Percentiles rank a stretch among this genome's conserved stretches.
Conservation (phyloP, 2,329 filamentous ascomycete genomes). For the Xylariomycetidae sp. region DNA sequence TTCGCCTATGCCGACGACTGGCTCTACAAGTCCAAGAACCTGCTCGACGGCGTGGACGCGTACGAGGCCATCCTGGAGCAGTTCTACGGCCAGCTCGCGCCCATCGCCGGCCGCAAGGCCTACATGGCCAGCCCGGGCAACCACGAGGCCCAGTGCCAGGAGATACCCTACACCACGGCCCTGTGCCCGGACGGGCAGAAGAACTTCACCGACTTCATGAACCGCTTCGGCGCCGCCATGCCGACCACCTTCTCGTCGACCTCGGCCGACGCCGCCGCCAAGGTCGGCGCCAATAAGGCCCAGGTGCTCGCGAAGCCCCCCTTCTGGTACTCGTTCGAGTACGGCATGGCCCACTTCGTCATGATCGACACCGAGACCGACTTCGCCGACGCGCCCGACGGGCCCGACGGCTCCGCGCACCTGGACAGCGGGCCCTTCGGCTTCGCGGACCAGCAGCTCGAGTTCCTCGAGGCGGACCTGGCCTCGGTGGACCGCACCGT, state of each 20-base stretch:
- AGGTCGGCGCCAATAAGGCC: constrained; percentile 40
- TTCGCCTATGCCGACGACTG: constrained; percentile 57
- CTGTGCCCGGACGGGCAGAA: constrained; percentile 48
- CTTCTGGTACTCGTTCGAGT: constrained; percentile 58
- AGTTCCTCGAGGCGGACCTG: constrained; percentile 51
- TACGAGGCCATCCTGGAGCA: constrained; percentile 53
- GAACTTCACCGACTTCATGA: constrained; percentile 58
- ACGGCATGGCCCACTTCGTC: constrained; percentile 50
- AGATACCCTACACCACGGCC: constrained; percentile 31
- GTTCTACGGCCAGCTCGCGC: constrained; percentile 52
- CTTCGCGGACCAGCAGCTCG: constrained; percentile 41
- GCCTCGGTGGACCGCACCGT: constrained; percentile 50
- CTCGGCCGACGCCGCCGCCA: constrained; percentile 37
- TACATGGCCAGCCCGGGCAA: constrained; percentile 57
- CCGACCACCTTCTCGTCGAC: constrained; percentile 45
- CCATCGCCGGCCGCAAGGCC: constrained; percentile 47
- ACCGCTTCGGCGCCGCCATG: constrained; percentile 49
- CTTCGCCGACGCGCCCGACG: constrained; percentile 45
- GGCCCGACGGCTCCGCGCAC: constrained; percentile 32
- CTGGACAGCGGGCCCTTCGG: constrained; percentile 48
- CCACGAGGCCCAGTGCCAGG: constrained; percentile 52
- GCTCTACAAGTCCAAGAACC: constrained; percentile 40
- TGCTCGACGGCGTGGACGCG: constrained; percentile 43
- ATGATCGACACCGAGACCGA: constrained; percentile 57
- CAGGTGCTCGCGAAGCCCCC: constrained; percentile 41